Conservation (phyloP, 2,329 filamentous ascomycete genomes). For the Trichophyton rubrum region DNA sequence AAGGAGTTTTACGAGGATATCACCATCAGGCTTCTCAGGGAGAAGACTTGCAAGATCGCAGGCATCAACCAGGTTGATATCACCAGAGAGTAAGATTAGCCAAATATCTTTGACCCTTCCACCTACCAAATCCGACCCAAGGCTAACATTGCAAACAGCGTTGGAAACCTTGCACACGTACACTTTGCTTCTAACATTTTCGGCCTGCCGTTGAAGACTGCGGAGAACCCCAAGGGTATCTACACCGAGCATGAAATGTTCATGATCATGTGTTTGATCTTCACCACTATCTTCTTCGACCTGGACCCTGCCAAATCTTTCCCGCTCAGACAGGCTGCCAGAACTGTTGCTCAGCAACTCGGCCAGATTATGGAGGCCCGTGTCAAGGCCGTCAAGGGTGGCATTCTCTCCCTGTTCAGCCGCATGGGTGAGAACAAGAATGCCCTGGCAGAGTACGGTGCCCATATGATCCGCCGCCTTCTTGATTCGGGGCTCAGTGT, state of each 20-base stretch:
- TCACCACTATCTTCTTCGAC: slow-evolving; percentile 38
- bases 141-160: slow-evolving; percentile 3
- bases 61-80: slow-evolving; percentile 26
- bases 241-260: slow-evolving; percentile 46
- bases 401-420: slow-evolving; percentile 41
- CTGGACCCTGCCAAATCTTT: slow-evolving; percentile 38
- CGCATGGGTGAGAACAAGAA: slow-evolving; percentile 41
- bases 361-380: slow-evolving; percentile 29
- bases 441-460: slow-evolving; percentile 50
- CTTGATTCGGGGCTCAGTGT: slow-evolving; percentile 50
- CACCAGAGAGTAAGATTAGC: slow-evolving; percentile 22
- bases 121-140: not conserved
- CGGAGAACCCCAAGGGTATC: slow-evolving; percentile 18
- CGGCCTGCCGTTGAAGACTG: slow-evolving; percentile 17
- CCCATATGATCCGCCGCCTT: slow-evolving; percentile 51
- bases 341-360: slow-evolving; percentile 30
- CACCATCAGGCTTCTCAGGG: slow-evolving; percentile 13
- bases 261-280: slow-evolving; percentile 32
- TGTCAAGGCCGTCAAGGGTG: slow-evolving; percentile 30
- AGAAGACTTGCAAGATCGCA: slow-evolving; percentile 51
- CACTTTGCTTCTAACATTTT: slow-evolving; percentile 19
- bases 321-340: slow-evolving; percentile 34
- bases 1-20: slow-evolving; percentile 17
- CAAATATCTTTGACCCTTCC: not conserved
- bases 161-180: slow-evolving; percentile 19